These are phyloP conservation scores for Ogataea nakhonphanomensis DNA, from an alignment of 805 yeast species.

Conservation along the genomic window DNA sequence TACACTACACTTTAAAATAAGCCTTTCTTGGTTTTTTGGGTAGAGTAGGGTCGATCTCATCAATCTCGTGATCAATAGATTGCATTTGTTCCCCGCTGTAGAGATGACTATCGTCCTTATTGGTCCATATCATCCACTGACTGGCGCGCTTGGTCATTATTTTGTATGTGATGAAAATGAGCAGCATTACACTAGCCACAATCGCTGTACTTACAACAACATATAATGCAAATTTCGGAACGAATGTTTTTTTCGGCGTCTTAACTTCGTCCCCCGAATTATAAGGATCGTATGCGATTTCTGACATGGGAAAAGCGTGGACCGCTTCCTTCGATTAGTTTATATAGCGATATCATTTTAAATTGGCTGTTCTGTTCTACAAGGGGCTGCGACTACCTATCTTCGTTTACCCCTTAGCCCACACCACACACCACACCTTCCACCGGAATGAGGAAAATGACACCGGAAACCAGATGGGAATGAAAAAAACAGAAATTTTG, in stretches of 20 bases:
- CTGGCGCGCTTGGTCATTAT: slow-evolving; percentile 3
- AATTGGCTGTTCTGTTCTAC: slow-evolving; percentile 3
- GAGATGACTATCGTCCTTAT: slow-evolving; percentile 3
- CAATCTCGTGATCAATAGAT: slow-evolving; percentile 6
- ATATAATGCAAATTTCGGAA: slow-evolving; percentile 5
- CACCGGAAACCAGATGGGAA: not conserved
- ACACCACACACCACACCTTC: not conserved
- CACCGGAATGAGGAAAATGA: slow-evolving; percentile 1
- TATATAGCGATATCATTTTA: not conserved
- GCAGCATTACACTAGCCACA: slow-evolving; percentile 10
- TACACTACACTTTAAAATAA: slow-evolving; percentile 5
- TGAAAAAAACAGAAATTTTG: not conserved
- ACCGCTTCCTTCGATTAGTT: not conserved
- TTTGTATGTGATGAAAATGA: slow-evolving; percentile 10
- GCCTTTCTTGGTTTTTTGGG: slow-evolving; percentile 1
- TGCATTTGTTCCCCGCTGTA: slow-evolving; percentile 11
- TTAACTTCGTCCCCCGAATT: not conserved
- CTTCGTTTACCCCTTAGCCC: no score
- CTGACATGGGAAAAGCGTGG: slow-evolving; percentile 3
- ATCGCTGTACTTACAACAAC: slow-evolving; percentile 4
- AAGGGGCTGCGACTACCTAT: no score
- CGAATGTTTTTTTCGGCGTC: not conserved
- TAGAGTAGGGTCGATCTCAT: slow-evolving; percentile 11
- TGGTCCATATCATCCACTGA: not conserved
- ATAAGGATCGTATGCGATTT: slow-evolving; percentile 6